phyloP scores from a whole-genome alignment of 2,329 filamentous ascomycete genomes.

The Macrophomina pseudophaseolina region DNA sequence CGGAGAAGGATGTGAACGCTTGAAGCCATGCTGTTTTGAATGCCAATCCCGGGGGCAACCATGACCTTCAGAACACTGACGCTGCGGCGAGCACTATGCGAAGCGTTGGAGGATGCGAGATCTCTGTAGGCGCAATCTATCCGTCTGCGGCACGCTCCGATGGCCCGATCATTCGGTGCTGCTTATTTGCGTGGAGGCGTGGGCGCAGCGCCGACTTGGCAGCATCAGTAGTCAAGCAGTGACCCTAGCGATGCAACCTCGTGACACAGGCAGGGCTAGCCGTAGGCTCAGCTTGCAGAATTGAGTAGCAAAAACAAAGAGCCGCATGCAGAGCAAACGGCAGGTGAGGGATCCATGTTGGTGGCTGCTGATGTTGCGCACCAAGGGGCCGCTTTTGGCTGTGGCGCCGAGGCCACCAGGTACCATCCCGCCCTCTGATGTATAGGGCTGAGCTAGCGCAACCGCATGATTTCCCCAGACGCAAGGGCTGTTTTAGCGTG shows the following conservation, averaged over 20 bases:
- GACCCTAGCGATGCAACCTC: not conserved
- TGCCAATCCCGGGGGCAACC: not conserved
- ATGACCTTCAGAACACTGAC: not conserved
- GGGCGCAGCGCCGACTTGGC: not conserved
- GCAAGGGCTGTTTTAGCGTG: not conserved
- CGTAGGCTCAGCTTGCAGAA: not conserved
- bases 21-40: constrained; percentile 1
- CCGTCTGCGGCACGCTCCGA: not conserved
- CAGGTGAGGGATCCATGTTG: not conserved
- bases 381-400: not conserved
- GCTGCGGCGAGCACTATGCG: not conserved
- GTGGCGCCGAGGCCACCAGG: not conserved
- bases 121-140: not conserved
- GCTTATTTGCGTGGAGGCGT: not conserved
- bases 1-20: not conserved
- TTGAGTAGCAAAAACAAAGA: not conserved
- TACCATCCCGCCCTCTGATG: constrained; percentile 3
- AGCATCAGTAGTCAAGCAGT: not conserved
- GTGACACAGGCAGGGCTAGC: not conserved
- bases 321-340: not conserved
- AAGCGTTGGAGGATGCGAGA: not conserved
- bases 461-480: not conserved
- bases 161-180: not conserved
- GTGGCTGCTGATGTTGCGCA: constrained; percentile 10
- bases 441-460: not conserved